Evolutionary conservation across 768 basidiomycete species (phyloP).

Genomic region (Phanerochaete sordida): DNA sequence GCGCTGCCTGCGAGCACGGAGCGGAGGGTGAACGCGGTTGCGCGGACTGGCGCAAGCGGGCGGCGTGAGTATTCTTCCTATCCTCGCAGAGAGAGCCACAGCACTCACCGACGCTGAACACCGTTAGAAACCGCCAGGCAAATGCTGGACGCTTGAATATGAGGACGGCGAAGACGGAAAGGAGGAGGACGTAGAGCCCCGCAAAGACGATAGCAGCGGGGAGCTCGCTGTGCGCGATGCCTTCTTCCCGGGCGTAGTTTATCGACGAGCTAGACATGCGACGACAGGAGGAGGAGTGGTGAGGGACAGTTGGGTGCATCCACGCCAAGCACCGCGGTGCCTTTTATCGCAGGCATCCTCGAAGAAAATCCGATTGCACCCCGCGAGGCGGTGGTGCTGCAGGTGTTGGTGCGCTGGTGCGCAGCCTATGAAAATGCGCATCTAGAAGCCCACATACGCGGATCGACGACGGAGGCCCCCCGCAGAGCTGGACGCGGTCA

Average conservation of each 20-base stretch:
- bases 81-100: neutral
- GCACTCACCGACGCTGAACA: slow-evolving; percentile 9
- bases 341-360: neutral
- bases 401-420: neutral
- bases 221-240: slow-evolving; percentile 10
- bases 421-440: neutral
- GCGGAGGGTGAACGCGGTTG: slow-evolving; percentile 27
- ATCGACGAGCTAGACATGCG: neutral
- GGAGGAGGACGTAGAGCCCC: neutral
- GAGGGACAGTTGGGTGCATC: neutral
- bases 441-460: neutral
- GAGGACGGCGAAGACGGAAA: neutral
- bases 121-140: neutral
- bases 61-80: neutral
- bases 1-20: slow-evolving; percentile 21
- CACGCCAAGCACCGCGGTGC: neutral
- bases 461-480: neutral
- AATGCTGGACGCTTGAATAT: slow-evolving; percentile 1
- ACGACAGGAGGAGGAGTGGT: neutral
- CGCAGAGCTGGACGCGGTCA: neutral
- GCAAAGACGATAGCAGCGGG: slow-evolving; percentile 7
- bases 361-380: neutral
- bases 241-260: slow-evolving; percentile 2
- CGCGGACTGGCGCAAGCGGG: slow-evolving; percentile 27
- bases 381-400: neutral